These are phyloP conservation scores for Trypanosoma theileri DNA, from an alignment of 208 protist genomes.

Conservation along the genomic window DNA sequence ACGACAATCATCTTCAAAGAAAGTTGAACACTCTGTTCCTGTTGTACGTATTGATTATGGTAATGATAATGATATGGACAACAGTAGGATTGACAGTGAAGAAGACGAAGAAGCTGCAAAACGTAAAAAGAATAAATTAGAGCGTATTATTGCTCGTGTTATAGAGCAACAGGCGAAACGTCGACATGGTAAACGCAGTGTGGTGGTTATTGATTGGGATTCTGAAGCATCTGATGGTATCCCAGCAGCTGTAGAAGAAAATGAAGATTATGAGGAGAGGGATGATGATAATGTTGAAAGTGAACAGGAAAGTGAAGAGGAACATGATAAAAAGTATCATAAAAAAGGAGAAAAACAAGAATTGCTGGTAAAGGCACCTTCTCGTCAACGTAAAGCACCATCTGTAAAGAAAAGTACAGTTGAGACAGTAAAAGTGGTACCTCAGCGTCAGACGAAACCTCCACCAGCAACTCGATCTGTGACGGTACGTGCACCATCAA, in stretches of 20 bases:
- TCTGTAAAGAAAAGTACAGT: conserved; percentile 18
- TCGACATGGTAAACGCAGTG: conserved; percentile 72
- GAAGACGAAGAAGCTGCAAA: conserved; percentile 21
- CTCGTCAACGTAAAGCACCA: conserved; percentile 10
- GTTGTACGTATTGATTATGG: neutral
- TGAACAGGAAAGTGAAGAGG: neutral
- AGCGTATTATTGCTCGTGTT: conserved; percentile 67
- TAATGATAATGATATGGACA: conserved; percentile 7
- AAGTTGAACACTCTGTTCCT: neutral
- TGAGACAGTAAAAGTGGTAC: neutral
- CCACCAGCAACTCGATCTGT: conserved; percentile 23
- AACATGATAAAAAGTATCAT: too few species aligned
- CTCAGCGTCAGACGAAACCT: neutral
- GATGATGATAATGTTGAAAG: conserved; percentile 4
- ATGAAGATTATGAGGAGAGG: neutral
- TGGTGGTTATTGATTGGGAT: conserved; percentile 87
- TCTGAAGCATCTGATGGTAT: conserved; percentile 26
- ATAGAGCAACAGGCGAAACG: conserved; percentile 49
- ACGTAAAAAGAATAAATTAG: conserved; percentile 55
- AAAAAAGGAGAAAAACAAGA: neutral
- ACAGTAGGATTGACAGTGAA: conserved; percentile 23
- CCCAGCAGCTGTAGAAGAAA: conserved; percentile 11
- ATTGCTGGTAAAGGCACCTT: neutral
- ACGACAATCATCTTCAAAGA: conserved; percentile 6
- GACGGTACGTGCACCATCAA: conserved; percentile 18